These are phyloP conservation scores for Mycena filopes DNA, from an alignment of 768 basidiomycete species.

Conservation along the genomic window DNA sequence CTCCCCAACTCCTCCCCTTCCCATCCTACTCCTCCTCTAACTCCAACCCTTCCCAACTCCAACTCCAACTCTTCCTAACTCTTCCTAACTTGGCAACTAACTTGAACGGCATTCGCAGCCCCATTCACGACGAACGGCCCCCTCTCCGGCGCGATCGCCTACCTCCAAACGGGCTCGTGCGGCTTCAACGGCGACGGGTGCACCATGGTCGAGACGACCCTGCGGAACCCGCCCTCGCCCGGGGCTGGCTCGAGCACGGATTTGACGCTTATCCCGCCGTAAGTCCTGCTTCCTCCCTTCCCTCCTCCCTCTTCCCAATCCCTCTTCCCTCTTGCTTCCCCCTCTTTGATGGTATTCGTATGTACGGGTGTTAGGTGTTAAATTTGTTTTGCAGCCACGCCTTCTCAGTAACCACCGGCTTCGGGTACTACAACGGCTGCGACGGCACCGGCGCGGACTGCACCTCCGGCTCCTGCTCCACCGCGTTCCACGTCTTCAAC, in stretches of 20 bases:
- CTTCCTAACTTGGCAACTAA: no score
- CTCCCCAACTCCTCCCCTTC: no score
- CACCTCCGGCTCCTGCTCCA: conserved; percentile 39
- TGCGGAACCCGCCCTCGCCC: conserved; percentile 44
- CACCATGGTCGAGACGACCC: conserved; percentile 45
- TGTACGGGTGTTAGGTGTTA: no score
- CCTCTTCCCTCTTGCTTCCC: no score
- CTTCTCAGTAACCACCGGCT: conserved; percentile 49
- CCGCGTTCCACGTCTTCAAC: conserved; percentile 42
- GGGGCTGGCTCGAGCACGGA: conserved; percentile 50
- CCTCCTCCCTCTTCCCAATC: no score
- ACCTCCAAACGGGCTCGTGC: conserved; percentile 40
- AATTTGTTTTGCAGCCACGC: conserved; percentile 30
- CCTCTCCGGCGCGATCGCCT: conserved; percentile 43
- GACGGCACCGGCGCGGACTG: conserved; percentile 41
- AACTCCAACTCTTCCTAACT: no score
- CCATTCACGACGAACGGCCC: conserved; percentile 40
- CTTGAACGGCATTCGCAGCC: no score
- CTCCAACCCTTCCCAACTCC: no score
- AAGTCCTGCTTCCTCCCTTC: no score
- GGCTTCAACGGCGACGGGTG: conserved; percentile 51
- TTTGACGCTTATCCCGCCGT: conserved; percentile 47
- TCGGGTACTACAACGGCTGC: conserved; percentile 44
- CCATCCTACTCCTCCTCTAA: no score
- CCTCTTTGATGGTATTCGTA: no score